Evolutionary conservation across 2,329 filamentous ascomycete species (phyloP).

Genomic region (Bretziella fagacearum): DNA sequence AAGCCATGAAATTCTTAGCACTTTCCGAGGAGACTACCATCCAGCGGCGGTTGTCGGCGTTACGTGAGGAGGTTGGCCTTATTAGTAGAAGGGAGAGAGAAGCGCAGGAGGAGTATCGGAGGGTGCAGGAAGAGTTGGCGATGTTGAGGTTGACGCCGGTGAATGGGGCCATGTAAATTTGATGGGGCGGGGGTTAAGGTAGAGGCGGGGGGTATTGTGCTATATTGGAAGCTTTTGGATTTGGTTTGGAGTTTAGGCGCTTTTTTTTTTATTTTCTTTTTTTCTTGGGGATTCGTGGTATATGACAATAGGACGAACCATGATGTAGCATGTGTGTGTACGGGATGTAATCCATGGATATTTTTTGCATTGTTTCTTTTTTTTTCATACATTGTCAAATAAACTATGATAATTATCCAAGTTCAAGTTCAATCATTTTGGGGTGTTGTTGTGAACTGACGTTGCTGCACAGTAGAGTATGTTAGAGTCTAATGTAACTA

Average conservation of each 20-base stretch:
- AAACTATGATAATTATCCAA: too few species aligned
- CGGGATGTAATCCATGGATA: too few species aligned
- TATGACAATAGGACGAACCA: too few species aligned
- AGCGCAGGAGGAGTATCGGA: slow-evolving; percentile 72
- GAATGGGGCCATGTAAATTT: background rate
- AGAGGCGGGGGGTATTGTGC: background rate
- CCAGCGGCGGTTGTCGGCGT: slow-evolving; percentile 48
- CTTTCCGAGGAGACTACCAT: slow-evolving; percentile 67
- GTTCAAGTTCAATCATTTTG: too few species aligned
- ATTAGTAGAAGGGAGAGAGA: slow-evolving; percentile 71
- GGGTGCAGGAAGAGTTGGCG: slow-evolving; percentile 60
- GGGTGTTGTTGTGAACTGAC: too few species aligned
- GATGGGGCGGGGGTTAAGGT: too few species aligned
- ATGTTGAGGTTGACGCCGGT: slow-evolving; percentile 26
- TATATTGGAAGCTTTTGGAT: background rate
- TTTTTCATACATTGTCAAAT: background rate
- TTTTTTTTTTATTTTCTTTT: background rate
- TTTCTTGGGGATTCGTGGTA: too few species aligned
- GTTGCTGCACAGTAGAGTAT: too few species aligned
- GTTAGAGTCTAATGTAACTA: too few species aligned
- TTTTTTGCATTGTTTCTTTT: background rate
- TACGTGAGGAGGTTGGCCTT: slow-evolving; percentile 70
- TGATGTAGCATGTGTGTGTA: too few species aligned
- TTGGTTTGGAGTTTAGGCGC: background rate
- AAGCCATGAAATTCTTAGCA: slow-evolving; percentile 58